phyloP scores from a whole-genome alignment of 768 basidiomycete species.

The Suillus luteus region DNA sequence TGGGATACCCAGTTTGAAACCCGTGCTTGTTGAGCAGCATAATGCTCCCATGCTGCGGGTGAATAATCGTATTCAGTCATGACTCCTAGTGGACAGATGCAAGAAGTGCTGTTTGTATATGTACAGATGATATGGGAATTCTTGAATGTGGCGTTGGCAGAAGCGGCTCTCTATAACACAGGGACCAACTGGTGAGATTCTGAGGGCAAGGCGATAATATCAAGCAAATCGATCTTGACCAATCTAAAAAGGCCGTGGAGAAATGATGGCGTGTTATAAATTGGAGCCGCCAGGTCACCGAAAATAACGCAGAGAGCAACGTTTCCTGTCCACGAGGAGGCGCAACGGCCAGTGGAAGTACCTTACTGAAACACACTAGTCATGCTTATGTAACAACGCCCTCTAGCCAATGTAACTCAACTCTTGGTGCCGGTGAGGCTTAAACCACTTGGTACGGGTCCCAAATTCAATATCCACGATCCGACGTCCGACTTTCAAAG shows the following conservation, averaged over 20 bases:
- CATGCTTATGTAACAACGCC: neutral
- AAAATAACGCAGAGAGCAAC: slow-evolving; percentile 10
- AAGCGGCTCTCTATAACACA: neutral
- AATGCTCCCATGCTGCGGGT: slow-evolving; percentile 51
- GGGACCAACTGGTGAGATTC: slow-evolving; percentile 2
- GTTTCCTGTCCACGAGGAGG: slow-evolving; percentile 16
- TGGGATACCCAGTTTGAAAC: slow-evolving; percentile 53
- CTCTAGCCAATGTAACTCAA: neutral
- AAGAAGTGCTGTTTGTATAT: slow-evolving; percentile 19
- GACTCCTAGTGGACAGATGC: slow-evolving; percentile 15
- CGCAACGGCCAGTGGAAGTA: neutral
- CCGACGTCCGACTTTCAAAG: slow-evolving; percentile 3
- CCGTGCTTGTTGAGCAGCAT: slow-evolving; percentile 47
- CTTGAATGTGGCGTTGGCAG: slow-evolving; percentile 9
- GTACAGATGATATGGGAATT: slow-evolving; percentile 4
- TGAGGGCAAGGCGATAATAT: slow-evolving; percentile 1
- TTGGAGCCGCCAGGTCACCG: slow-evolving; percentile 9
- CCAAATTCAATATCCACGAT: neutral
- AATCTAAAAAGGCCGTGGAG: slow-evolving; percentile 12
- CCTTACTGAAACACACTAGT: neutral
- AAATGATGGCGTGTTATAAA: slow-evolving; percentile 10
- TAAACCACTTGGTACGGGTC: neutral
- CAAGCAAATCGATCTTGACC: slow-evolving; percentile 14
- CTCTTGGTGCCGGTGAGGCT: too few relatives aligned
- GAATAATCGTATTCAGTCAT: slow-evolving; percentile 70